Evolutionary conservation across 345 rosid species (phyloP), one percentile per base, ranked within the genome.

Genomic region (Stellera chamaejasme): DNA sequence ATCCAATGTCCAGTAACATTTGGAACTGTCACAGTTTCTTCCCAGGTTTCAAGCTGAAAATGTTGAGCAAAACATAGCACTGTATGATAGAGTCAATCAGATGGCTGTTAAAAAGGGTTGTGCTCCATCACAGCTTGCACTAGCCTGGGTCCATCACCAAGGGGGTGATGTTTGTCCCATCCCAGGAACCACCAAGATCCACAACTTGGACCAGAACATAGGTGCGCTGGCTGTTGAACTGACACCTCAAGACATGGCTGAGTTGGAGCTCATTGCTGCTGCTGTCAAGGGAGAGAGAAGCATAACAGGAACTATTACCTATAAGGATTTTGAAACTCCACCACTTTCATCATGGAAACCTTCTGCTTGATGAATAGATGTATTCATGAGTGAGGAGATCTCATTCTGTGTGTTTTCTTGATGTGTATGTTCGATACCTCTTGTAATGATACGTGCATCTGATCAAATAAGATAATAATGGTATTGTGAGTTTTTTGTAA

Each of bases 31-130:
- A 19, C 23, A 19, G 23, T 19, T 19, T 19, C 23, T 19, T 8
- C 79, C 87, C 0, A 85, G 94, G 79, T 77, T 85, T 68, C 83
- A 46, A 42, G 63, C 71, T 7, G 90, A 86, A 67, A 86, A 78
- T 52, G 49, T 78, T 45, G 82, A 74, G 27, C 77, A 79, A 50
- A 80, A 80, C 65, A 60, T 52, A 45, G 56, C 54, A 11, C 43
- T 82, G 0, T 82, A 67, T 3, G 79, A 79, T 51, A 61, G 55
- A 9, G 79, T 81, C 27, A 70, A 49, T 48, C 79, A 64, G 54
- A 79, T 86, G 11, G 78, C 85, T 0, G 55, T 43, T 6, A 77
- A 65, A 66, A 83, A 83, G 53, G 71, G 76, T 0, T 83, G 90
- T 76, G 74, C 82, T 25, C 67, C 84, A 0, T 77, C 72, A n/a